Percentiles rank a stretch among this genome's conserved stretches.
phyloP scores from a whole-genome alignment of 306 rosid genomes.

The Cucumis sativus region DNA sequence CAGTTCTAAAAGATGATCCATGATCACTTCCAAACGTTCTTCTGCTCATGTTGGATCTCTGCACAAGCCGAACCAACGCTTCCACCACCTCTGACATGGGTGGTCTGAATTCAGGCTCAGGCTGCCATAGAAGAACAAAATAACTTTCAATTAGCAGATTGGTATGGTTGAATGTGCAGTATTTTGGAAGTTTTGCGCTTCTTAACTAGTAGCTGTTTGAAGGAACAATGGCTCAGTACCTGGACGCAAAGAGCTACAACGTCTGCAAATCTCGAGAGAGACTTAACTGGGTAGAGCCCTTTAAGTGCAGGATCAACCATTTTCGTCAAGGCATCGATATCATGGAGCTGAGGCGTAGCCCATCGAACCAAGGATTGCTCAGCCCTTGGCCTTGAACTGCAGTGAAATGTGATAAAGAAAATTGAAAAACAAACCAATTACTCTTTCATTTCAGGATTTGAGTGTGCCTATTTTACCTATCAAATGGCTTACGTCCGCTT shows the following conservation, averaged over 20 bases:
- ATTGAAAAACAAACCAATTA: not conserved
- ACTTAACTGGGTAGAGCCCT: slow-evolving; percentile 89
- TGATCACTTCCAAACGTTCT: slow-evolving; percentile 49
- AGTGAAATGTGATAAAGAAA: slow-evolving; percentile 1
- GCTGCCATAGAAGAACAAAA: slow-evolving; percentile 1
- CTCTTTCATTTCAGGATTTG: not conserved
- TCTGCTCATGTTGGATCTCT: slow-evolving; percentile 13
- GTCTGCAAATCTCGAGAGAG: slow-evolving; percentile 95
- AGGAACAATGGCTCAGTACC: slow-evolving; percentile 21
- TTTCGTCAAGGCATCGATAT: slow-evolving; percentile 85
- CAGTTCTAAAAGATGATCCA: slow-evolving; percentile 47
- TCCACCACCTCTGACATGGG: slow-evolving; percentile 17
- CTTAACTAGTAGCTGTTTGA: not conserved
- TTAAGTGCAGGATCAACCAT: slow-evolving; percentile 90
- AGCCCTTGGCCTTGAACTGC: slow-evolving; percentile 69
- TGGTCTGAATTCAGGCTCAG: slow-evolving; percentile 16
- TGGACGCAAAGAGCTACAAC: slow-evolving; percentile 94
- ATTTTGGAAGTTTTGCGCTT: not conserved
- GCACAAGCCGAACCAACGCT: slow-evolving; percentile 9
- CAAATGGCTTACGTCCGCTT: slow-evolving; percentile 86
- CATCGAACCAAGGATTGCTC: slow-evolving; percentile 94
- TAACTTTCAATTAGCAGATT: not conserved
- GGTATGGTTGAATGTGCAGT: not conserved
- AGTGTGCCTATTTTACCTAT: slow-evolving; percentile 41
- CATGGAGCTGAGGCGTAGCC: slow-evolving; percentile 99